phyloP scores from a whole-genome alignment of 2,329 filamentous ascomycete genomes.

The Aspergillus melleus region DNA sequence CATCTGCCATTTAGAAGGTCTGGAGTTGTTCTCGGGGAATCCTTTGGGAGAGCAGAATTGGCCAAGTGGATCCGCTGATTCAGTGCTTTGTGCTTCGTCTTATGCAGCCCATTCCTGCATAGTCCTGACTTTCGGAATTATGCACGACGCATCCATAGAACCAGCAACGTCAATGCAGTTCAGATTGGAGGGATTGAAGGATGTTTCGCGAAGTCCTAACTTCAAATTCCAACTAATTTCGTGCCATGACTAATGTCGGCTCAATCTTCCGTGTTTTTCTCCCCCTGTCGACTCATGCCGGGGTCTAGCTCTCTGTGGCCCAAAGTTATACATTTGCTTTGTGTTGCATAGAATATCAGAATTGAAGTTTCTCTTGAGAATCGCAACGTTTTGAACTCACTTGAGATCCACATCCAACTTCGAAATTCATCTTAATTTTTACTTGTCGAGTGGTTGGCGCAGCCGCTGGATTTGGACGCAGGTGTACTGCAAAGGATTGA shows the following conservation, averaged over 20 bases:
- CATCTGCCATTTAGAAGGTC: neutral
- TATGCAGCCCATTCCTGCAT: neutral
- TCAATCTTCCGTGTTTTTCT: neutral
- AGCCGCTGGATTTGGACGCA: too few species aligned
- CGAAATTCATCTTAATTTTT: too few species aligned
- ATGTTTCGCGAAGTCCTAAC: neutral
- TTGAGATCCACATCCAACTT: too few species aligned
- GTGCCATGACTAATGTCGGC: neutral
- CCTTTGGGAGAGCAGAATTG: neutral
- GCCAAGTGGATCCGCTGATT: neutral
- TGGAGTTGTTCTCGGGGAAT: neutral
- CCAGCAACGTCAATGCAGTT: too few species aligned
- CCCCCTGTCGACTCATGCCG: too few species aligned
- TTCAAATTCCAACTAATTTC: neutral
- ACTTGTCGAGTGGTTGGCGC: too few species aligned
- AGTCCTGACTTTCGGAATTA: neutral
- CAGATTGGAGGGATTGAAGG: neutral
- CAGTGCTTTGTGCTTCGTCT: neutral
- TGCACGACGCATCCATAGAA: neutral
- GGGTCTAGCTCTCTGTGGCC: too few species aligned
- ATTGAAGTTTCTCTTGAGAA: too few species aligned
- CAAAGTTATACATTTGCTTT: neutral
- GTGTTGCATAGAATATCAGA: too few species aligned
- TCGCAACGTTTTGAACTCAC: too few species aligned
- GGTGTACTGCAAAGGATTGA: too few species aligned